These are phyloP conservation scores for Apiospora sp. DNA, from an alignment of 2,329 filamentous ascomycete species.

Conservation along the genomic window DNA sequence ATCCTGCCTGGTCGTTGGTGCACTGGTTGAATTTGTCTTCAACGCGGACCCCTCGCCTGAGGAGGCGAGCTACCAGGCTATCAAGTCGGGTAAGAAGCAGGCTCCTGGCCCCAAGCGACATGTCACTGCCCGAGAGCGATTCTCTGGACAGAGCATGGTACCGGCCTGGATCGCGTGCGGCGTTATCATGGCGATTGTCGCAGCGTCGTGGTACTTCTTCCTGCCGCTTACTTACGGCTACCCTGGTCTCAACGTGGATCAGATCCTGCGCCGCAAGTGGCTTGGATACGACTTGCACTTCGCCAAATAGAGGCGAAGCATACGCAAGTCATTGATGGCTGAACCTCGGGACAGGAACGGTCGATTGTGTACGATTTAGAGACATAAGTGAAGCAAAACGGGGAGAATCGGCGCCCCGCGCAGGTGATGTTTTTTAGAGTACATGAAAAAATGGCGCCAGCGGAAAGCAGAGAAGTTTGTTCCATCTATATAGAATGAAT, in stretches of 20 bases:
- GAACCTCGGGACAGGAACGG: neutral
- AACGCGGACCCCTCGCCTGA: slow-evolving; percentile 80
- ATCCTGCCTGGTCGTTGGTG: slow-evolving; percentile 87
- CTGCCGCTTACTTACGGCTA: slow-evolving; percentile 94
- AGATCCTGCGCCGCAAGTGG: slow-evolving; percentile 90
- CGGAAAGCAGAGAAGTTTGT: neutral
- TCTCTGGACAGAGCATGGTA: slow-evolving; percentile 79
- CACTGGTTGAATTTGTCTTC: slow-evolving; percentile 95
- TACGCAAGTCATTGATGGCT: slow-evolving; percentile 6
- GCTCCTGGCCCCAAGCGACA: slow-evolving; percentile 59
- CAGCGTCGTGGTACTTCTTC: slow-evolving; percentile 91
- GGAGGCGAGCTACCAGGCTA: slow-evolving; percentile 54
- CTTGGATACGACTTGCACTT: slow-evolving; percentile 97
- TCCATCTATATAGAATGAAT: neutral
- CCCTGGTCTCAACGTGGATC: slow-evolving; percentile 81
- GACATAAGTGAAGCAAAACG: neutral
- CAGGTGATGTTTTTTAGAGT: neutral
- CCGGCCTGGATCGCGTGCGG: slow-evolving; percentile 80
- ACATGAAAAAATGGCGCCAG: neutral
- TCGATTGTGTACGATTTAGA: slow-evolving; percentile 22
- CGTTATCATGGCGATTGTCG: slow-evolving; percentile 72
- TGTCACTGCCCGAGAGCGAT: slow-evolving; percentile 81
- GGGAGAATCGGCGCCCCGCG: neutral
- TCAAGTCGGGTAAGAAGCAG: slow-evolving; percentile 56
- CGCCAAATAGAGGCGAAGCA: slow-evolving; percentile 77